Evolutionary conservation across 495 filamentous ascomycete species (phyloP).

Genomic region (Daldinia caldariorum): DNA sequence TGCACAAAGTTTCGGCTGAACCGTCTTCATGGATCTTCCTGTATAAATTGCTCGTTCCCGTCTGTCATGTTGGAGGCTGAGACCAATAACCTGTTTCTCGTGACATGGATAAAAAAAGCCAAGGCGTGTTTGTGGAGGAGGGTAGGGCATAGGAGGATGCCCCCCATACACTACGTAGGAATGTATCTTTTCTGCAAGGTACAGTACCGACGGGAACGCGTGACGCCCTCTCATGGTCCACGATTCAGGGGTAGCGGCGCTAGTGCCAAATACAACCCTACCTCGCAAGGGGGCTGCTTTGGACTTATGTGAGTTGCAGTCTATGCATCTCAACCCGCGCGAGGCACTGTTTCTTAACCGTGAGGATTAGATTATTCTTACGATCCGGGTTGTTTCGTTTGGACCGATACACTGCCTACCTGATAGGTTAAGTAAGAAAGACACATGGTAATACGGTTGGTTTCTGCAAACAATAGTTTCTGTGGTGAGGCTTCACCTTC

Average conservation of each 20-base stretch:
- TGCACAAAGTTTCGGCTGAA: not conserved
- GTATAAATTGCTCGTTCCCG: slow-evolving; percentile 7
- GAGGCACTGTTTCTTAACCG: slow-evolving; percentile 18
- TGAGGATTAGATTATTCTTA: slow-evolving; percentile 23
- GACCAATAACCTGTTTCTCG: slow-evolving; percentile 35
- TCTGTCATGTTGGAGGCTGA: slow-evolving; percentile 37
- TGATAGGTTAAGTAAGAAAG: no score
- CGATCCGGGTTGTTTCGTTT: slow-evolving; percentile 24
- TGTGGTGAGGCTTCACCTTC: slow-evolving; percentile 8
- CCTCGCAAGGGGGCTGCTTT: slow-evolving; percentile 3
- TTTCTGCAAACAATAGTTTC: not conserved
- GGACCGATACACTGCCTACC: not conserved
- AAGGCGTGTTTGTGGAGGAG: slow-evolving; percentile 30
- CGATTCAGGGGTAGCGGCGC: slow-evolving; percentile 33
- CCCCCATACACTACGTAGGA: not conserved
- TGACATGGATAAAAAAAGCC: slow-evolving; percentile 11
- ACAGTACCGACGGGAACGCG: slow-evolving; percentile 24
- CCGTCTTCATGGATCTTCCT: not conserved
- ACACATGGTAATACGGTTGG: not conserved
- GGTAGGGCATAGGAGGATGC: slow-evolving; percentile 9
- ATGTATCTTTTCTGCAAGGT: slow-evolving; percentile 35
- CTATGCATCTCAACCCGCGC: slow-evolving; percentile 7
- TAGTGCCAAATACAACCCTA: slow-evolving; percentile 21
- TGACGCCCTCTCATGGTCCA: slow-evolving; percentile 20
- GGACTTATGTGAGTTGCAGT: not conserved